phyloP scores from a whole-genome alignment of 768 basidiomycete genomes.

The Kwoniella sp. region DNA sequence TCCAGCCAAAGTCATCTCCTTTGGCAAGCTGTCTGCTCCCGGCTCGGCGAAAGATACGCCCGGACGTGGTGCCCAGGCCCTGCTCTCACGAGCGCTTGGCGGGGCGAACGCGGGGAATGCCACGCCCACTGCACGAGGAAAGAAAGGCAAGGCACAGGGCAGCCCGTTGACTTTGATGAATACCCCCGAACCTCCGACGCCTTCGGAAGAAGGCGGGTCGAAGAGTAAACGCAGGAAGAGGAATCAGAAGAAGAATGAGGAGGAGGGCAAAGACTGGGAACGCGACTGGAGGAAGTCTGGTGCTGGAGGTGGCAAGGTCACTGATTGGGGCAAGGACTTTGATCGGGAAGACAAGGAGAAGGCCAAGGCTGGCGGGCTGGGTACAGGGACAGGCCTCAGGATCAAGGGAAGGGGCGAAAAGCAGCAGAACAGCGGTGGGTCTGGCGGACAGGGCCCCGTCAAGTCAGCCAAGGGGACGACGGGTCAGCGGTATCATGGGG shows the following conservation, averaged over 20 bases:
- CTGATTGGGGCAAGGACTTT: conserved; percentile 28
- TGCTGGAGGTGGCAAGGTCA: conserved; percentile 34
- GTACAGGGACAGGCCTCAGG: conserved; percentile 5
- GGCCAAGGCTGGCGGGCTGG: not conserved
- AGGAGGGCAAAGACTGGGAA: conserved; percentile 32
- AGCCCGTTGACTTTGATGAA: not conserved
- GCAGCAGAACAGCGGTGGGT: not conserved
- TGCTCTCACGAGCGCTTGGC: conserved; percentile 5
- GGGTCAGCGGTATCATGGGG: conserved; percentile 30
- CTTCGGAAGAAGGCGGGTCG: not conserved
- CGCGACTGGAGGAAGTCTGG: conserved; percentile 32
- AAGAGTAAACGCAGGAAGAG: not conserved
- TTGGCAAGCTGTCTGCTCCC: conserved; percentile 21
- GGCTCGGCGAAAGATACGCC: conserved; percentile 3
- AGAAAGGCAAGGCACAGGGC: not conserved
- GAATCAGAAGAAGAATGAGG: conserved; percentile 7
- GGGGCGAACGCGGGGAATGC: not conserved
- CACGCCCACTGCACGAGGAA: not conserved
- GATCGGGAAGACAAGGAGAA: conserved; percentile 20
- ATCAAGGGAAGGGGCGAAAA: conserved; percentile 62
- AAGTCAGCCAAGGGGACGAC: not conserved
- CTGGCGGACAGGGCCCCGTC: conserved; percentile 1
- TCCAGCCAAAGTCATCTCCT: conserved; percentile 22
- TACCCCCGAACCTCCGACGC: not conserved
- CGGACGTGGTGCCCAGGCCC: conserved; percentile 1